Percentiles rank a stretch among this genome's conserved stretches.
Conservation (phyloP, 1,284 basidiomycete species). For the Chalciporus sp. region DNA sequence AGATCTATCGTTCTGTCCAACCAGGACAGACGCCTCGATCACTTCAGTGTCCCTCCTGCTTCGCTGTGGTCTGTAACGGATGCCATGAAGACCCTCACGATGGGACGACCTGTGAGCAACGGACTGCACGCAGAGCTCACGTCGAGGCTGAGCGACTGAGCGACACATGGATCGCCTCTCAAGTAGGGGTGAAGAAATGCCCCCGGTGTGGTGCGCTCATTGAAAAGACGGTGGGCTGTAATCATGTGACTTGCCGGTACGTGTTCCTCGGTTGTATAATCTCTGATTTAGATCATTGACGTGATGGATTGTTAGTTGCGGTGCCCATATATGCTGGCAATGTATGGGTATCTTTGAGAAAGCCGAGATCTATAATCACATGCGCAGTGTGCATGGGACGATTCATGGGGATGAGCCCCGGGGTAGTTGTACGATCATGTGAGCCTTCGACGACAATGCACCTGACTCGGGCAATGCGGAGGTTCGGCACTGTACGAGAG, state of each 20-base stretch:
- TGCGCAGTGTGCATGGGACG: slow-evolving; percentile 48
- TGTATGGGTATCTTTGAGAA: slow-evolving; percentile 43
- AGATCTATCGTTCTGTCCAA: too few species aligned
- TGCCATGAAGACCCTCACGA: slow-evolving; percentile 56
- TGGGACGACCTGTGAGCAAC: slow-evolving; percentile 52
- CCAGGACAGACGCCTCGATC: too few species aligned
- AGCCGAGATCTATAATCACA: slow-evolving; percentile 51
- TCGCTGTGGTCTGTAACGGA: slow-evolving; percentile 48
- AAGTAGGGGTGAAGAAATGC: slow-evolving; percentile 39
- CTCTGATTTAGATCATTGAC: too few species aligned
- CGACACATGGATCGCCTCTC: slow-evolving; percentile 41
- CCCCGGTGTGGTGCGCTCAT: slow-evolving; percentile 49
- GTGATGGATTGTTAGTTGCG: slow-evolving; percentile 36
- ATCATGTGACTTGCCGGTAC: slow-evolving; percentile 51
- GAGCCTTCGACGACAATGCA: too few species aligned
- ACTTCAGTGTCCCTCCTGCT: slow-evolving; percentile 44
- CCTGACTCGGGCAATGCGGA: too few species aligned
- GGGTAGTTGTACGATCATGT: too few species aligned
- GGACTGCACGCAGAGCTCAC: slow-evolving; percentile 34
- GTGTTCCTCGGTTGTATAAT: too few species aligned
- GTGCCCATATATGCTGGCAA: slow-evolving; percentile 57
- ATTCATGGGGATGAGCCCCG: slow-evolving; percentile 24
- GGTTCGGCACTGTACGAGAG: too few species aligned
- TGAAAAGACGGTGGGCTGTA: slow-evolving; percentile 56
- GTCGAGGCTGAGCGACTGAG: slow-evolving; percentile 48